Conservation (phyloP, 805 yeast genomes). For the Saccharomycopsis sp. region DNA sequence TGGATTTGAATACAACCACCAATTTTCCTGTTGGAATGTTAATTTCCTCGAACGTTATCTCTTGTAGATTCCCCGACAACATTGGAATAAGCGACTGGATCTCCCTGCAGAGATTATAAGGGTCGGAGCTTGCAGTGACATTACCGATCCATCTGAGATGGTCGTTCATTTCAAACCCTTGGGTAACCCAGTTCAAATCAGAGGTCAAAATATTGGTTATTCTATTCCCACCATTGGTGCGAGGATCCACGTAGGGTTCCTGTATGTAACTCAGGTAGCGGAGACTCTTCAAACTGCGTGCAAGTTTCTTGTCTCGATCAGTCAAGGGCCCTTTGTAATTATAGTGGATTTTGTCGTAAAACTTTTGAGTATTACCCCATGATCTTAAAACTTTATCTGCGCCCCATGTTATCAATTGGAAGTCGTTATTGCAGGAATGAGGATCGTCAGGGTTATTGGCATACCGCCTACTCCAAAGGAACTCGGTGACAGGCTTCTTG, state of each 20-base stretch:
- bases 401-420: conserved; percentile 91
- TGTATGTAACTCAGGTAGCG: conserved; percentile 42
- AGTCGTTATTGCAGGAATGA: conserved; percentile 62
- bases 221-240: conserved; percentile 30
- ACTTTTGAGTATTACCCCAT: conserved; percentile 60
- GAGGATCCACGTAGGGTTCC: conserved; percentile 37
- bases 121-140: conserved; percentile 30
- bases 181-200: conserved; percentile 29
- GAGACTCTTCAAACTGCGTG: conserved; percentile 23
- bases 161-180: conserved; percentile 54
- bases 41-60: conserved; percentile 76
- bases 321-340: conserved; percentile 33
- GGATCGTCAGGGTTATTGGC: conserved; percentile 30
- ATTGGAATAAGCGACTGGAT: conserved; percentile 82
- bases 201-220: conserved; percentile 36
- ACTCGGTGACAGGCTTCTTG: conserved; percentile 77
- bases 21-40: conserved; percentile 81
- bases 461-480: conserved; percentile 74
- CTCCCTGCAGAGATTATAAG: conserved; percentile 82
- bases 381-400: conserved; percentile 77
- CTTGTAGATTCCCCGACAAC: conserved; percentile 49
- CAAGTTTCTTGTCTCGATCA: conserved; percentile 26
- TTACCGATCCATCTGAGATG: conserved; percentile 52
- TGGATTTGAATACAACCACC: conserved; percentile 73
- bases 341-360: conserved; percentile 42